These are phyloP conservation scores for Solanum dulcamara DNA, from an alignment of 257 asterid genomes.

Conservation along the genomic window DNA sequence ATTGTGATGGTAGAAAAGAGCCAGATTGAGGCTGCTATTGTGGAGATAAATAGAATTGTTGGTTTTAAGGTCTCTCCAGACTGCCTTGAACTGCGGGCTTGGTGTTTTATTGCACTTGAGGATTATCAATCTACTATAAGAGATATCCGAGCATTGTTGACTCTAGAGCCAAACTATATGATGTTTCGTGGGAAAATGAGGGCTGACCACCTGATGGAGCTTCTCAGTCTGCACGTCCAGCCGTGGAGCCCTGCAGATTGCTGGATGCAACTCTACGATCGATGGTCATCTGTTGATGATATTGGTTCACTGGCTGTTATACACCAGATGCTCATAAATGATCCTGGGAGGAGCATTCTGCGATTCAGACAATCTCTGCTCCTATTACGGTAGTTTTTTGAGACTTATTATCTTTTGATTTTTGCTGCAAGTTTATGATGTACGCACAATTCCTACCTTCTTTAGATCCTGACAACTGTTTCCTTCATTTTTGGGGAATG, in stretches of 20 bases:
- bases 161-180: conserved; percentile 35
- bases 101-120: conserved; percentile 31
- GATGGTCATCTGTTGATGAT: conserved; percentile 48
- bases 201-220: conserved; percentile 34
- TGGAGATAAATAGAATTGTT: conserved; percentile 27
- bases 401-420: background rate
- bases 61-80: conserved; percentile 38
- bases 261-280: conserved; percentile 41
- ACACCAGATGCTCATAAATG: conserved; percentile 32
- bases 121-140: conserved; percentile 36
- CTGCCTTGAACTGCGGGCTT: conserved; percentile 37
- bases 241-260: conserved; percentile 48
- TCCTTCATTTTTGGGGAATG: background rate
- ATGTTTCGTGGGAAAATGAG: conserved; percentile 37
- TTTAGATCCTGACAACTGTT: background rate
- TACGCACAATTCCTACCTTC: background rate
- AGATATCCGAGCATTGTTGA: conserved; percentile 33
- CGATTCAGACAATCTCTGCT: conserved; percentile 40
- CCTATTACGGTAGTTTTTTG: conserved; percentile 23
- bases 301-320: conserved; percentile 40
- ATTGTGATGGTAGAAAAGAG: conserved; percentile 30
- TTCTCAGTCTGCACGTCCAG: conserved; percentile 18
- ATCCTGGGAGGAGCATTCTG: conserved; percentile 32
- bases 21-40: conserved; percentile 25
- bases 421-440: background rate